These are phyloP conservation scores for Colletotrichum chrysophilum DNA, from an alignment of 2,329 filamentous ascomycete species.

Conservation along the genomic window DNA sequence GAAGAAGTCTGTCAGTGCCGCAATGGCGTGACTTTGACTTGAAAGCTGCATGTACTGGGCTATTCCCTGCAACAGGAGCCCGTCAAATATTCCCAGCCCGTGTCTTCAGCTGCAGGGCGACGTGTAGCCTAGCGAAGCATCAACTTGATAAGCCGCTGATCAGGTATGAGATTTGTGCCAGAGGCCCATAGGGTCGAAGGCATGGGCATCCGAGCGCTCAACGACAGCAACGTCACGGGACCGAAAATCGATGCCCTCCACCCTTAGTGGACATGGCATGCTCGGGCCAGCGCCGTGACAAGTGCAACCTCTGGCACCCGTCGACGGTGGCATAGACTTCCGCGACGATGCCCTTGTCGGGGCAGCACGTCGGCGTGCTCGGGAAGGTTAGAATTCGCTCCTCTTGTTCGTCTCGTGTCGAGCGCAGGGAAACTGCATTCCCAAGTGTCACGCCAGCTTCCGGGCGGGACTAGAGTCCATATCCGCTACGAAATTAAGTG, in stretches of 20 bases:
- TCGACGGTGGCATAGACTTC: neutral
- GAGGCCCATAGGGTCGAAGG: neutral
- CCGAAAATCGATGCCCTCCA: neutral
- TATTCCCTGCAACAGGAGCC: neutral
- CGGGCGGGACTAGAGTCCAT: neutral
- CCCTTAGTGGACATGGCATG: neutral
- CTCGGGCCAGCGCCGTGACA: neutral
- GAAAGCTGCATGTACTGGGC: neutral
- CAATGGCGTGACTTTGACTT: slow-evolving; percentile 11
- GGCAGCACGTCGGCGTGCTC: neutral
- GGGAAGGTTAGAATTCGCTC: neutral
- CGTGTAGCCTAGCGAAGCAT: neutral
- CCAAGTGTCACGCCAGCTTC: neutral
- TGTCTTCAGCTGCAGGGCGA: neutral
- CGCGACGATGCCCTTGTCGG: neutral
- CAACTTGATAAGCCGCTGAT: neutral
- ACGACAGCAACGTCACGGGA: neutral
- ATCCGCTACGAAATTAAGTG: neutral
- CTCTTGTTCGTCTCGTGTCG: slow-evolving; percentile 7
- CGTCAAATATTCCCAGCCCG: neutral
- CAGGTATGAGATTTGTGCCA: neutral
- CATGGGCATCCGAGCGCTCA: neutral
- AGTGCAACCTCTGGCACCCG: neutral
- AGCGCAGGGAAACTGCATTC: neutral
- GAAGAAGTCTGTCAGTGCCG: neutral